A percentile compares a stretch with the other conserved stretches of the same genome.
Conservation (phyloP, 164 flowering plant genomes). For the Vitis amurensis region DNA sequence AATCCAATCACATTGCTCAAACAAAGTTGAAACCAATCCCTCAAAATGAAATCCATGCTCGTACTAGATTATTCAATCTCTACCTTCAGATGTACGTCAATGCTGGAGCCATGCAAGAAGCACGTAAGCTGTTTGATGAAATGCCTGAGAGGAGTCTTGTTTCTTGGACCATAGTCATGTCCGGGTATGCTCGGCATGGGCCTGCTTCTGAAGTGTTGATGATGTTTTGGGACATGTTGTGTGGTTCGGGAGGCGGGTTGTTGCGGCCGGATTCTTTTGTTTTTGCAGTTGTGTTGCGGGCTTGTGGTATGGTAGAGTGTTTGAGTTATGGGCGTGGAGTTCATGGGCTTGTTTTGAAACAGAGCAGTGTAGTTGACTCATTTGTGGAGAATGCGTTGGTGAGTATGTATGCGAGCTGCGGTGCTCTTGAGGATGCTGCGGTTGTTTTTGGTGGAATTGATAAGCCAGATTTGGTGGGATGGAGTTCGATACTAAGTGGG, state of each 20-base stretch:
- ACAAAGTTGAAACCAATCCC: conserved; percentile 1
- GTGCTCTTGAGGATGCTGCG: conserved; percentile 19
- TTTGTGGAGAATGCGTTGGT: conserved; percentile 36
- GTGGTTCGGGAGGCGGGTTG: background rate
- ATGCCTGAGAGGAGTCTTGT: conserved; percentile 28
- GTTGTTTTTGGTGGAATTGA: conserved; percentile 25
- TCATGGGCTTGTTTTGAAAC: conserved; percentile 24
- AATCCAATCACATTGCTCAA: background rate
- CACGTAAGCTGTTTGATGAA: conserved; percentile 29
- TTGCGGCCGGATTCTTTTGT: conserved; percentile 29
- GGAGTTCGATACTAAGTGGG: conserved; percentile 33
- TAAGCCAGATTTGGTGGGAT: conserved; percentile 30
- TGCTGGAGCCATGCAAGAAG: conserved; percentile 25
- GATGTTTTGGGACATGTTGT: conserved; percentile 22
- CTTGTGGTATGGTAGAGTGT: conserved; percentile 17
- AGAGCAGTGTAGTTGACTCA: conserved; percentile 16
- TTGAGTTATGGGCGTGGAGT: conserved; percentile 22
- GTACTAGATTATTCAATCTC: conserved; percentile 12
- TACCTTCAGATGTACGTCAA: conserved; percentile 17
- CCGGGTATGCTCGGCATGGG: conserved; percentile 32
- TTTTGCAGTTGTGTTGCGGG: conserved; percentile 26
- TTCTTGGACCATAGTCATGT: conserved; percentile 36
- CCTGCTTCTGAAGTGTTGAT: conserved; percentile 15
- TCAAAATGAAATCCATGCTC: background rate
- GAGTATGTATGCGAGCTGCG: conserved; percentile 34